These are phyloP conservation scores for Fusarium caatingaense DNA, from an alignment of 2,329 filamentous ascomycete genomes.

Conservation along the genomic window DNA sequence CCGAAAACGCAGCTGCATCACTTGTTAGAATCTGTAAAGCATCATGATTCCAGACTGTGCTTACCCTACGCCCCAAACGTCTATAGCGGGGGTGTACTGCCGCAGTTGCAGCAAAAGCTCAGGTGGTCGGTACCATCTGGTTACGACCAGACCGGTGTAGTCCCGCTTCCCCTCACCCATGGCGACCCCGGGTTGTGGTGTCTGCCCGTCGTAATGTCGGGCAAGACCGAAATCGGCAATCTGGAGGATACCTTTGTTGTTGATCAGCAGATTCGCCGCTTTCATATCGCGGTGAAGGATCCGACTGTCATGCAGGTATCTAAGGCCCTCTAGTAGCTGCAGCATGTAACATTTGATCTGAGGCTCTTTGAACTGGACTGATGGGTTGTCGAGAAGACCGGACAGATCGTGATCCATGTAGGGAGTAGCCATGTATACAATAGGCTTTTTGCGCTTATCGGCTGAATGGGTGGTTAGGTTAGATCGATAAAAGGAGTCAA, in stretches of 20 bases:
- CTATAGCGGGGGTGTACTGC: conserved; percentile 95
- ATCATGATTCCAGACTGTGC: conserved; percentile 45
- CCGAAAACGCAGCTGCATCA: conserved; percentile 89
- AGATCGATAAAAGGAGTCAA: neutral
- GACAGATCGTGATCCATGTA: conserved; percentile 99
- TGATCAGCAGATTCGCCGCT: conserved; percentile 96
- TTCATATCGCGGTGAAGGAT: conserved; percentile 99
- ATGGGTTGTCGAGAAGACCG: conserved; percentile 93
- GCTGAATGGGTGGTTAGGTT: conserved; percentile 55
- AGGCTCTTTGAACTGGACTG: conserved; percentile 84
- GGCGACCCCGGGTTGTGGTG: conserved; percentile 79
- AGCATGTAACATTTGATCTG: conserved; percentile 99
- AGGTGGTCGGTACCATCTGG: conserved; percentile 95
- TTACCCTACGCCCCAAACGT: conserved; percentile 97
- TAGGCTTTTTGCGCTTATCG: conserved; percentile 82
- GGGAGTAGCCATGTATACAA: conserved; percentile 98
- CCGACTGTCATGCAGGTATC: conserved; percentile 88
- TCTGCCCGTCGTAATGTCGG: conserved; percentile 87
- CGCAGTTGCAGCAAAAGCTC: conserved; percentile 90
- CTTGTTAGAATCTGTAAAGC: conserved; percentile 35
- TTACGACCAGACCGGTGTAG: conserved; percentile 97
- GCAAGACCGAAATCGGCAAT: conserved; percentile 98
- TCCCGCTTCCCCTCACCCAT: conserved; percentile 88
- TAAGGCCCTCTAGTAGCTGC: conserved; percentile 88
- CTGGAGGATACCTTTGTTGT: conserved; percentile 90